Evolutionary conservation across 2,329 filamentous ascomycete species (phyloP).

Genomic region (Colletotrichum sp.): DNA sequence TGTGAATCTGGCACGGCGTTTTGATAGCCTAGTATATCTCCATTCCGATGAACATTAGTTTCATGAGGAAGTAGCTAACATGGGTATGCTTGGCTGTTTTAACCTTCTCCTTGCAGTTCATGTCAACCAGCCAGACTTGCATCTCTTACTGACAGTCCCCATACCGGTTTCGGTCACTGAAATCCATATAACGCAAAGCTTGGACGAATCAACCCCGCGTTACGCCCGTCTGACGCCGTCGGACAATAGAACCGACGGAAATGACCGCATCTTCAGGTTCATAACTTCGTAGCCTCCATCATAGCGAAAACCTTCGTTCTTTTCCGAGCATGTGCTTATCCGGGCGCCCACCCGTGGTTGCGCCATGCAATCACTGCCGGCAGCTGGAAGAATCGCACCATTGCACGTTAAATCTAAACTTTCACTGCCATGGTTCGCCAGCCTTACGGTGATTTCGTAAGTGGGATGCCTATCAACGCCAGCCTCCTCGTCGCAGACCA

Average conservation of each 20-base stretch:
- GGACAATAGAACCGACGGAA: neutral
- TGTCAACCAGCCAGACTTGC: neutral
- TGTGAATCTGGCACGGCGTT: neutral
- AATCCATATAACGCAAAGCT: neutral
- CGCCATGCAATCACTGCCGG: neutral
- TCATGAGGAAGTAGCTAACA: neutral
- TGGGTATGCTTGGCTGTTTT: neutral
- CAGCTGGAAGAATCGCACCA: neutral
- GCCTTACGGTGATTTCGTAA: neutral
- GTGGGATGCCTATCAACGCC: neutral
- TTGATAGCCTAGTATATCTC: neutral
- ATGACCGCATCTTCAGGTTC: neutral
- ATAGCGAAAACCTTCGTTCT: neutral
- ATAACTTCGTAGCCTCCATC: neutral
- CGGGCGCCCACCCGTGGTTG: neutral
- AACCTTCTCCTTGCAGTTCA: neutral
- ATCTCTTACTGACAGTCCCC: neutral
- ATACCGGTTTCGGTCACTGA: fast-evolving
- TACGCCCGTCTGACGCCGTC: neutral
- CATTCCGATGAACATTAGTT: neutral
- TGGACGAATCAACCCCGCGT: neutral
- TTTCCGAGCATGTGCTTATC: neutral
- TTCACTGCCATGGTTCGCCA: neutral
- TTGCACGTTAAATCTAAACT: neutral
- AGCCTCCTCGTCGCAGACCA: neutral